Conservation (phyloP, 2,329 filamentous ascomycete genomes). For the Alternaria burnsii region DNA sequence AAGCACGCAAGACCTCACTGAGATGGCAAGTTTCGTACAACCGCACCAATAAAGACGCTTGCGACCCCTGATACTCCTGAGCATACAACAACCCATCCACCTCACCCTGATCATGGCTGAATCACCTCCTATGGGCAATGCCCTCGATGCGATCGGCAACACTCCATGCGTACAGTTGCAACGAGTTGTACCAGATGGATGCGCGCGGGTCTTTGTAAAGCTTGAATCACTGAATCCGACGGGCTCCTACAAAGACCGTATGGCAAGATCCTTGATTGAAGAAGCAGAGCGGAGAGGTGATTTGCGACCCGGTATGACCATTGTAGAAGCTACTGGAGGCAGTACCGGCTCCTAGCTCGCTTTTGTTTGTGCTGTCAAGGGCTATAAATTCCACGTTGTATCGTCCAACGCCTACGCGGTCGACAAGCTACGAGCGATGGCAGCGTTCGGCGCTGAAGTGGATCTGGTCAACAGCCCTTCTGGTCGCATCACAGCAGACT, state of each 20-base stretch:
- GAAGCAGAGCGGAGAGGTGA: neutral
- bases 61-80: neutral
- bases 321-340: neutral
- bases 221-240: neutral
- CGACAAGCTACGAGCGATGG: neutral
- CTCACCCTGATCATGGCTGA: neutral
- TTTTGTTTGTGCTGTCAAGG: neutral
- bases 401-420: neutral
- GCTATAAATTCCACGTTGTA: neutral
- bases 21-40: neutral
- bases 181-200: neutral
- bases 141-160: neutral
- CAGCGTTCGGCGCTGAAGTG: neutral
- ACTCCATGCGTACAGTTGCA: neutral
- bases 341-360: neutral
- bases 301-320: neutral
- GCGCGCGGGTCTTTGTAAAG: neutral
- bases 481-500: neutral
- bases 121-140: neutral
- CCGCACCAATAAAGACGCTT: neutral
- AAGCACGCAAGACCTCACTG: neutral
- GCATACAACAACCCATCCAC: neutral
- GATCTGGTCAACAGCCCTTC: neutral
- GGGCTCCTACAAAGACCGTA: neutral
- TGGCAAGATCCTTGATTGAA: neutral